Conservation (phyloP, 495 filamentous ascomycete species). For the Acidomyces sp. region DNA sequence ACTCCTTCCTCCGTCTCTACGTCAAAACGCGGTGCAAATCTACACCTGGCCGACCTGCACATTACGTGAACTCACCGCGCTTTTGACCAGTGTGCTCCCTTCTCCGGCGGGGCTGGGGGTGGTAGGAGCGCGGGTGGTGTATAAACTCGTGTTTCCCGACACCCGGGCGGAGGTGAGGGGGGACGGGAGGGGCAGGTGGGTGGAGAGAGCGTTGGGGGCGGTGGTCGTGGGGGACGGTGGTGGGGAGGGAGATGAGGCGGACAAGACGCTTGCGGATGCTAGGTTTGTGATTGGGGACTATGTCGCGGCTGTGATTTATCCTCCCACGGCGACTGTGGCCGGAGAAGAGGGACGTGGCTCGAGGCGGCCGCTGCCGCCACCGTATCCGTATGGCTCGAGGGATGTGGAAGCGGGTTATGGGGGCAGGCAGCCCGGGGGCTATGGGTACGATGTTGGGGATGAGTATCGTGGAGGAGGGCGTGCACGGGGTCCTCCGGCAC, state of each 20-base stretch:
- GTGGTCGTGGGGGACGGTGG: slow-evolving; percentile 50
- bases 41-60: slow-evolving; percentile 84
- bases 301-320: slow-evolving; percentile 65
- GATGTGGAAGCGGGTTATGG: no score
- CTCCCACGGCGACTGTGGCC: slow-evolving; percentile 57
- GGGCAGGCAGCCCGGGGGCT: no score
- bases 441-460: no score
- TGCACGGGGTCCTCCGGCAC: slow-evolving; percentile 24
- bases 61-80: slow-evolving; percentile 65
- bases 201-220: slow-evolving; percentile 64
- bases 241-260: slow-evolving; percentile 34
- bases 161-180: slow-evolving; percentile 41
- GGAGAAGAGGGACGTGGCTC: slow-evolving; percentile 59
- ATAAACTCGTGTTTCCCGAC: slow-evolving; percentile 78
- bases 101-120: no score
- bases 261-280: slow-evolving; percentile 60
- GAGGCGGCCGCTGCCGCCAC: slow-evolving; percentile 31
- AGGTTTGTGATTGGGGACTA: slow-evolving; percentile 83
- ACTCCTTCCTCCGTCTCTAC: slow-evolving; percentile 49
- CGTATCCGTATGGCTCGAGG: slow-evolving; percentile 16
- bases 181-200: slow-evolving; percentile 44
- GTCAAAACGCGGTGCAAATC: slow-evolving; percentile 38
- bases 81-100: slow-evolving; percentile 55
- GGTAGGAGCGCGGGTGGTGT: slow-evolving; percentile 73
- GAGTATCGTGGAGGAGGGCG: slow-evolving; percentile 25